phyloP scores from a whole-genome alignment of 1,284 basidiomycete species.

The Rhodotorula sp. region DNA sequence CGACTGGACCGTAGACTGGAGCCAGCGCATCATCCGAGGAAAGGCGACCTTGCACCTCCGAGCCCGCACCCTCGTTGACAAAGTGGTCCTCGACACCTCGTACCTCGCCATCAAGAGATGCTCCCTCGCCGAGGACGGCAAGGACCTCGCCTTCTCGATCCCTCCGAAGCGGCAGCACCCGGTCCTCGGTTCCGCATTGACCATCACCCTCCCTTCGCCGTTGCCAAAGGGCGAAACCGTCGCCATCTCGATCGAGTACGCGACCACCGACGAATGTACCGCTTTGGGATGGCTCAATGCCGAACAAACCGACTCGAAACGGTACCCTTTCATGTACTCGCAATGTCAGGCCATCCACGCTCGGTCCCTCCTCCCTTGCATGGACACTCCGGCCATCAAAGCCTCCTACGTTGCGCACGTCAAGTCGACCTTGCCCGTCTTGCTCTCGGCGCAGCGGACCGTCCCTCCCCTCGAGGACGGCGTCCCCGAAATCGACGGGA shows the following conservation, averaged over 20 bases:
- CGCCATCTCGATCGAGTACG: constrained; percentile 65
- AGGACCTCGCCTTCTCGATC: constrained; percentile 19
- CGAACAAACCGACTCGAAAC: constrained; percentile 86
- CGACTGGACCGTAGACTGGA: constrained; percentile 81
- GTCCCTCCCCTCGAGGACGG: constrained; percentile 61
- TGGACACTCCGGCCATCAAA: constrained; percentile 61
- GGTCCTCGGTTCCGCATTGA: constrained; percentile 67
- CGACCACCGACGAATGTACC: constrained; percentile 72
- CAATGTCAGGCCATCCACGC: constrained; percentile 65
- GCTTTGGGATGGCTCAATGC: constrained; percentile 93
- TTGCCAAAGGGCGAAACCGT: constrained; percentile 55
- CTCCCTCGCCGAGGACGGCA: constrained; percentile 32
- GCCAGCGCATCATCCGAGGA: constrained; percentile 65
- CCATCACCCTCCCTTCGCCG: constrained; percentile 55
- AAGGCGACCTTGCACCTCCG: constrained; percentile 66
- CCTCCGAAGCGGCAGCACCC: constrained; percentile 17
- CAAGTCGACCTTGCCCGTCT: constrained; percentile 70
- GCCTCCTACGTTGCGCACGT: constrained; percentile 64
- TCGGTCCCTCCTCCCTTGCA: constrained; percentile 72
- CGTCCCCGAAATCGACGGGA: constrained; percentile 34
- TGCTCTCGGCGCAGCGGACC: constrained; percentile 77
- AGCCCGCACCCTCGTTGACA: constrained; percentile 56
- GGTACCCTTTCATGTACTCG: constrained; percentile 81
- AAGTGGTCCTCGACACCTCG: constrained; percentile 64
- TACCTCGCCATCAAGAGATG: constrained; percentile 67